Percentiles rank a stretch among this genome's conserved stretches.
These are phyloP conservation scores for Pyricularia sp. DNA, from an alignment of 2,329 filamentous ascomycete species.

Conservation along the genomic window DNA sequence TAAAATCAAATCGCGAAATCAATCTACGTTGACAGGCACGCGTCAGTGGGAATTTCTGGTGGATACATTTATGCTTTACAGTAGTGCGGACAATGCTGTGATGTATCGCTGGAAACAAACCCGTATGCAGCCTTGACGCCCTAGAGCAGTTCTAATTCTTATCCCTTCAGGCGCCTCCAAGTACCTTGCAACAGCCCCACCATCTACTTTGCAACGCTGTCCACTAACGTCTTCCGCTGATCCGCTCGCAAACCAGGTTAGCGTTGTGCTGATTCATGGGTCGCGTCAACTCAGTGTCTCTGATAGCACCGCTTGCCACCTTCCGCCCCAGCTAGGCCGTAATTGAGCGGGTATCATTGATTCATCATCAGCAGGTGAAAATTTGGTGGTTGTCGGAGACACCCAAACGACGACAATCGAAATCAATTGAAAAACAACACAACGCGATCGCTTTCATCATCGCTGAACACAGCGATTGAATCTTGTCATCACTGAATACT, in stretches of 20 bases:
- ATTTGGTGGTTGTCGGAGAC: conserved; percentile 8
- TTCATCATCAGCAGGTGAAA: conserved; percentile 10
- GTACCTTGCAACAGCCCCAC: neutral
- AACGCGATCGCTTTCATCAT: conserved; percentile 24
- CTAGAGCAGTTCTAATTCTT: neutral
- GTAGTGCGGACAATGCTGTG: neutral
- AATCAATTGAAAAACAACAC: conserved; percentile 19
- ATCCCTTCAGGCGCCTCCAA: neutral
- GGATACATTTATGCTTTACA: neutral
- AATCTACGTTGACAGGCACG: neutral
- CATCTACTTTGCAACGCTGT: neutral
- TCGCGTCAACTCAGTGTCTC: neutral
- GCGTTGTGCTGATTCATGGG: neutral
- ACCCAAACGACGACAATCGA: conserved; percentile 10
- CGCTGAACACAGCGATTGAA: conserved; percentile 16
- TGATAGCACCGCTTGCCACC: neutral
- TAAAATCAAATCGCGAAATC: neutral
- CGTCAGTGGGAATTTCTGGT: neutral
- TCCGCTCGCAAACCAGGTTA: neutral
- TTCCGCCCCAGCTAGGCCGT: neutral
- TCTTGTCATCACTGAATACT: conserved; percentile 20
- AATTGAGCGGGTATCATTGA: conserved; percentile 8
- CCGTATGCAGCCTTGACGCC: neutral
- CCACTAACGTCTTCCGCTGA: neutral
- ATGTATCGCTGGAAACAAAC: neutral